A percentile compares a stretch with the other conserved stretches of the same genome.
These are phyloP conservation scores for Serendipita vermifera DNA, from an alignment of 768 basidiomycete species.

Conservation along the genomic window DNA sequence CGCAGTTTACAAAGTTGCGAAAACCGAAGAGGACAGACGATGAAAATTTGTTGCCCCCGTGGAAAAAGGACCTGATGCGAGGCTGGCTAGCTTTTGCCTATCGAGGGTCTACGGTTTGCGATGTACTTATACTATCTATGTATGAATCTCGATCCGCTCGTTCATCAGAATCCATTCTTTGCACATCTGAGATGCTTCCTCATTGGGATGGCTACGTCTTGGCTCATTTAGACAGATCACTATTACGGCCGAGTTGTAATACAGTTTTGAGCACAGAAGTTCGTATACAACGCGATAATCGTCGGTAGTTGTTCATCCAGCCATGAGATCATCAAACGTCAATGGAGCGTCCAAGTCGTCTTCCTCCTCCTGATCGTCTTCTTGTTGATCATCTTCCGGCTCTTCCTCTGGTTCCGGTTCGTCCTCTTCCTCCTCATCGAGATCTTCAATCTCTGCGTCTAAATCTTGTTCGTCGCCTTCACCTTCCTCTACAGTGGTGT, in stretches of 20 bases:
- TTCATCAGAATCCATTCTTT: background rate
- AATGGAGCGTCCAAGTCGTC: conserved; percentile 29
- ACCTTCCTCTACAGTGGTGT: conserved; percentile 17
- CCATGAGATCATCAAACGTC: too few relatives aligned
- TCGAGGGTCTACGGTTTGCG: background rate
- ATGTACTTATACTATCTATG: conserved; percentile 8
- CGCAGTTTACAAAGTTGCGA: conserved; percentile 48
- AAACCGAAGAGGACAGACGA: background rate
- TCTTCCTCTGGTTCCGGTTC: conserved; percentile 31
- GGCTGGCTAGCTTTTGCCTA: background rate
- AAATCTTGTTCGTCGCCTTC: conserved; percentile 33
- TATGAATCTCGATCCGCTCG: conserved; percentile 14
- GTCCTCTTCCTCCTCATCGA: conserved; percentile 34
- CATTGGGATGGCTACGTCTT: background rate
- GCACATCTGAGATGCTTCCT: background rate
- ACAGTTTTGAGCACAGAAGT: too few relatives aligned
- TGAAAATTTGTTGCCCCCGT: conserved; percentile 11
- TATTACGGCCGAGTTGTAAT: too few relatives aligned
- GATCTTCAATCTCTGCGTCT: conserved; percentile 51
- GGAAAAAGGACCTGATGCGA: background rate
- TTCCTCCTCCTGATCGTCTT: conserved; percentile 22
- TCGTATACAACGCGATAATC: too few relatives aligned
- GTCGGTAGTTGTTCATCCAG: background rate
- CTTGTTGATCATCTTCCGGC: conserved; percentile 28
- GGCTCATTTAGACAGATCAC: too few relatives aligned